Conservation (phyloP, 2,329 filamentous ascomycete genomes). For the Arthrobotrys sinensis region DNA sequence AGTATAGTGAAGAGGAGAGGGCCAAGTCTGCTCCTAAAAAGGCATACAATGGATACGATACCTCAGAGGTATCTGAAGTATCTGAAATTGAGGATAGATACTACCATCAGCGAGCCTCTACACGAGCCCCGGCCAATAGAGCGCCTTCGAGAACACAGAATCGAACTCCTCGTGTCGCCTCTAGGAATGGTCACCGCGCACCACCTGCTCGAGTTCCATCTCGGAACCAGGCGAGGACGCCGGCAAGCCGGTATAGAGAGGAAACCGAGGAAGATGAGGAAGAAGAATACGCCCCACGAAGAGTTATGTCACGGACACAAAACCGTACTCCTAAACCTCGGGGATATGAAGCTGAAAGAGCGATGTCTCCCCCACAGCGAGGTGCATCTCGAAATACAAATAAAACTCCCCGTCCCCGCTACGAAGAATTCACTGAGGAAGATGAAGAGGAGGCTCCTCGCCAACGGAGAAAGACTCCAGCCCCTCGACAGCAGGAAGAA, state of each 20-base stretch:
- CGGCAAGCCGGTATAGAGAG: slow-evolving; percentile 31
- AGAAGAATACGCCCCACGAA: slow-evolving; percentile 46
- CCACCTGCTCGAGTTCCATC: slow-evolving; percentile 52
- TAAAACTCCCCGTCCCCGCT: slow-evolving; percentile 54
- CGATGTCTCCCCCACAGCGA: slow-evolving; percentile 55
- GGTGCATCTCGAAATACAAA: slow-evolving; percentile 53
- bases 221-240: slow-evolving; percentile 47
- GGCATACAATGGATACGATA: slow-evolving; percentile 57
- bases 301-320: slow-evolving; percentile 48
- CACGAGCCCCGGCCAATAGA: slow-evolving; percentile 41
- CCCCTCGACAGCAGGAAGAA: slow-evolving; percentile 52
- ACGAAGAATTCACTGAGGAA: slow-evolving; percentile 56
- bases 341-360: slow-evolving; percentile 39
- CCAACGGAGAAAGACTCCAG: slow-evolving; percentile 42
- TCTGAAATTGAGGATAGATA: slow-evolving; percentile 55
- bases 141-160: slow-evolving; percentile 55
- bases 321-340: slow-evolving; percentile 59
- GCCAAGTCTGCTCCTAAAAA: slow-evolving; percentile 31
- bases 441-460: slow-evolving; percentile 45
- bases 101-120: slow-evolving; percentile 19
- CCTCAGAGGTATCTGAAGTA: slow-evolving; percentile 45
- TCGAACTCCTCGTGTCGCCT: slow-evolving; percentile 53
- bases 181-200: slow-evolving; percentile 50
- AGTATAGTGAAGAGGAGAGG: slow-evolving; percentile 50
- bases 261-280: slow-evolving; percentile 53